These are phyloP conservation scores for Cryphonectria carpinicola DNA, from an alignment of 2,329 filamentous ascomycete genomes.

Conservation along the genomic window DNA sequence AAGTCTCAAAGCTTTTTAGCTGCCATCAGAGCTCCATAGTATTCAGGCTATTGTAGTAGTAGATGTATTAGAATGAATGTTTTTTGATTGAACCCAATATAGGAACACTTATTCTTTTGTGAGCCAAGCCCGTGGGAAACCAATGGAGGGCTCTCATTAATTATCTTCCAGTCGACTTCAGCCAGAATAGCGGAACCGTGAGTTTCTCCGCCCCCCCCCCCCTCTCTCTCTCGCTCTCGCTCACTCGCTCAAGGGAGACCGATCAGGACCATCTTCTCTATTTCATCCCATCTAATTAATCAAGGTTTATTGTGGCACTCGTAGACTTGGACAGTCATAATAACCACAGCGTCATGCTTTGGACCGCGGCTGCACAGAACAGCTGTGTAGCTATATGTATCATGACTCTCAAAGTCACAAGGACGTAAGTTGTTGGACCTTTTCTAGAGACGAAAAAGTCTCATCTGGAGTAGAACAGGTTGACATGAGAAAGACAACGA, in stretches of 20 bases:
- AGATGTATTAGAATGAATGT: no score
- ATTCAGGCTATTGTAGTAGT: background rate
- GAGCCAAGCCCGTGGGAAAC: background rate
- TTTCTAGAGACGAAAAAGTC: background rate
- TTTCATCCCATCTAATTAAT: accelerated
- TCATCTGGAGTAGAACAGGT: background rate
- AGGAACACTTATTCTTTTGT: background rate
- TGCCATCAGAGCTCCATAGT: background rate
- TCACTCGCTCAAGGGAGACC: no score
- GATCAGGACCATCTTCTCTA: background rate
- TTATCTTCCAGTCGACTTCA: background rate
- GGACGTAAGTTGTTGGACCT: background rate
- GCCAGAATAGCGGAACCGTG: background rate
- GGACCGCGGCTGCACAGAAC: background rate
- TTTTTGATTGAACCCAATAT: background rate
- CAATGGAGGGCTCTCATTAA: background rate
- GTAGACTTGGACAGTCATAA: background rate
- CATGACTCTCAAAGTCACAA: background rate
- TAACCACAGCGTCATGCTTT: background rate
- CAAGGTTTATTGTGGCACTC: background rate
- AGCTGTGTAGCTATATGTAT: background rate
- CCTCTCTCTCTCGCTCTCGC: background rate
- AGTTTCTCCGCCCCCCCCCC: background rate
- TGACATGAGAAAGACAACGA: background rate
- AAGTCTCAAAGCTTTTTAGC: background rate